Evolutionary conservation across 1,284 basidiomycete genomes (phyloP).

Genomic region (Ganoderma multipileum): DNA sequence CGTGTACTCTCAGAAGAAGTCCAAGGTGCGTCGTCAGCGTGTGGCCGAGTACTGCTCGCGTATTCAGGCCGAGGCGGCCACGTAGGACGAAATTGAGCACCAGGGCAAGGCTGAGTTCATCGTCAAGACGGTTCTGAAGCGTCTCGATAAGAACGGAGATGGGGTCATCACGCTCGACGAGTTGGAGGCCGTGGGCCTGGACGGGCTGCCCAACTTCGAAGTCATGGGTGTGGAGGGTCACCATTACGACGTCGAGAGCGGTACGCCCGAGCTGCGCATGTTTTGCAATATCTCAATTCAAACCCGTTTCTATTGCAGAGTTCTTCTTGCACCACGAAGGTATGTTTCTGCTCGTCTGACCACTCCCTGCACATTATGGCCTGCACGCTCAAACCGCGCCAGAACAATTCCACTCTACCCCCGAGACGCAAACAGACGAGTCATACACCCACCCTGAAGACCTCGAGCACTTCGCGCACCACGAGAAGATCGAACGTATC

Average conservation of each 20-base stretch:
- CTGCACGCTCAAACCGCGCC: constrained; percentile 3
- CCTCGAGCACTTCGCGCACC: constrained; percentile 86
- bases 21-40: constrained; percentile 56
- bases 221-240: constrained; percentile 90
- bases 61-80: constrained; percentile 3
- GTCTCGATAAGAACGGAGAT: constrained; percentile 83
- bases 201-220: constrained; percentile 87
- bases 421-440: constrained; percentile 96
- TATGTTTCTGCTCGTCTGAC: constrained; percentile 31
- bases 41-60: neutral
- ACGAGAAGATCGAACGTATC: constrained; percentile 86
- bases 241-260: constrained; percentile 91
- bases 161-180: constrained; percentile 83
- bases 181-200: constrained; percentile 80
- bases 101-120: constrained; percentile 87
- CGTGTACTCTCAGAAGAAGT: constrained; percentile 88
- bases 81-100: constrained; percentile 78
- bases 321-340: constrained; percentile 96
- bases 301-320: constrained; percentile 49
- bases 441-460: constrained; percentile 95
- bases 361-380: constrained; percentile 9
- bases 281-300: constrained; percentile 14
- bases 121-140: constrained; percentile 75
- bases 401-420: constrained; percentile 94
- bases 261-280: constrained; percentile 47